Percentiles rank a stretch among this genome's conserved stretches.
Evolutionary conservation across 2,329 filamentous ascomycete species (phyloP).

Genomic region (Paecilomyces sp.): DNA sequence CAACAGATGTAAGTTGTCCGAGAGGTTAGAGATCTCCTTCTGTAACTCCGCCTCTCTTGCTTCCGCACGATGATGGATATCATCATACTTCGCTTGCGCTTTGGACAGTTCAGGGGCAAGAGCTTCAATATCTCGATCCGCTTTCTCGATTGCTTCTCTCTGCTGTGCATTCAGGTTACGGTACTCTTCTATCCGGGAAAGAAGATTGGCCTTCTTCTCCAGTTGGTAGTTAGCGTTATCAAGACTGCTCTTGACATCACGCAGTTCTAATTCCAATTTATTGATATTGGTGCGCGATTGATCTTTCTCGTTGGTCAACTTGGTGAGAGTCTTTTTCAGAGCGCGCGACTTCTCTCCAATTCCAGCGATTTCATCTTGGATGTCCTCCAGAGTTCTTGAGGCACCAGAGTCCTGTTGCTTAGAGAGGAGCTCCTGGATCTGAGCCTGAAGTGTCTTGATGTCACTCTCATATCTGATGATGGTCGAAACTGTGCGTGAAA

Average conservation of each 20-base stretch:
- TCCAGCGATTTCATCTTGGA: conserved; percentile 66
- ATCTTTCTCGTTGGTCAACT: conserved; percentile 64
- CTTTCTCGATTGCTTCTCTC: conserved; percentile 59
- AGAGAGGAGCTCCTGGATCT: conserved; percentile 67
- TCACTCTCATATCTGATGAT: conserved; percentile 69
- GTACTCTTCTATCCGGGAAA: conserved; percentile 64
- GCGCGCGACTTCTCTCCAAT: conserved; percentile 61
- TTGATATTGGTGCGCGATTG: conserved; percentile 61
- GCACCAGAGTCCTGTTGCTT: conserved; percentile 64
- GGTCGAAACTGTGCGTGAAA: conserved; percentile 67
- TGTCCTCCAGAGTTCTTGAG: conserved; percentile 70
- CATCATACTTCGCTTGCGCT: conserved; percentile 69
- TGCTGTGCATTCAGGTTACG: conserved; percentile 62
- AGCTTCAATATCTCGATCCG: conserved; percentile 66
- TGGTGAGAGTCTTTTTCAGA: conserved; percentile 57
- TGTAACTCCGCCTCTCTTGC: conserved; percentile 66
- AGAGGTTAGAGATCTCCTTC: conserved; percentile 63
- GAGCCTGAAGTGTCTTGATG: conserved; percentile 61
- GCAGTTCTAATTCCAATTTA: conserved; percentile 66
- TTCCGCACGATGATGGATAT: conserved; percentile 64
- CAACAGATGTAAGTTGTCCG: conserved; percentile 69
- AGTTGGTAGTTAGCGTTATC: conserved; percentile 64
- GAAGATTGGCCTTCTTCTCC: conserved; percentile 69
- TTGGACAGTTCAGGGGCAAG: conserved; percentile 70
- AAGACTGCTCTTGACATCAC: conserved; percentile 67